A percentile compares a stretch with the other conserved stretches of the same genome.
Evolutionary conservation across 164 flowering plant genomes (phyloP).

Genomic region (Pachysandra terminalis): DNA sequence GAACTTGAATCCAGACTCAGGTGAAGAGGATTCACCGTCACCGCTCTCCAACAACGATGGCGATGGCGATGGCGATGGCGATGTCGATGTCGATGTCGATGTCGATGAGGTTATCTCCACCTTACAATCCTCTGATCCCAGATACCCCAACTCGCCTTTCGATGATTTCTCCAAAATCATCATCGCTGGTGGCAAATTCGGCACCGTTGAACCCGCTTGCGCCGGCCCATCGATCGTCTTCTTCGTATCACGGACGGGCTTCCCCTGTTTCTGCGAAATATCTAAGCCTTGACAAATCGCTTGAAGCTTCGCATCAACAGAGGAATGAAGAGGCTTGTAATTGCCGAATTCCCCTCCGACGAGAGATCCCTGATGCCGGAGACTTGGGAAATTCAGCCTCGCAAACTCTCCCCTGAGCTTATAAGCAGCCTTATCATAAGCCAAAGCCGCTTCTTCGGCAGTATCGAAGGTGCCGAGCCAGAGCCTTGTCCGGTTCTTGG

Average conservation of each 20-base stretch:
- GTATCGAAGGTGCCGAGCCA: slow-evolving; percentile 96
- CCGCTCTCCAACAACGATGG: slow-evolving; percentile 36
- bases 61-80: too few relatives aligned
- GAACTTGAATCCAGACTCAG: slow-evolving; percentile 54
- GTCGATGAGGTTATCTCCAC: too few relatives aligned
- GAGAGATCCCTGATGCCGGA: slow-evolving; percentile 43
- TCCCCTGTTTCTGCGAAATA: slow-evolving; percentile 24
- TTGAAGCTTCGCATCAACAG: slow-evolving; percentile 86
- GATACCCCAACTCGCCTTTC: slow-evolving; percentile 1
- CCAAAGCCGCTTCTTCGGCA: slow-evolving; percentile 90
- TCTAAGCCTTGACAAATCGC: slow-evolving; percentile 71
- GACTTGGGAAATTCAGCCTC: slow-evolving; percentile 79
- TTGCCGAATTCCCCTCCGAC: slow-evolving; percentile 41
- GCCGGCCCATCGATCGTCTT: slow-evolving; percentile 10
- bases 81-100: too few relatives aligned
- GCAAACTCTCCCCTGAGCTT: slow-evolving; percentile 87
- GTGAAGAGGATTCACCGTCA: slow-evolving; percentile 57
- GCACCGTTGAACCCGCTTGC: slow-evolving; percentile 4
- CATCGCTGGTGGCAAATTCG: slow-evolving; percentile 4
- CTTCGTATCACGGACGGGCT: slow-evolving; percentile 10
- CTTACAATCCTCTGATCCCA: slow-evolving; percentile 20
- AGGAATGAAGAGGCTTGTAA: slow-evolving; percentile 64
- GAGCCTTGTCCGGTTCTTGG: slow-evolving; percentile 83
- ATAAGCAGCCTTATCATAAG: slow-evolving; percentile 86
- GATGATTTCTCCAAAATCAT: background rate